Evolutionary conservation across 164 flowering plant genomes (phyloP).

Genomic region (Aristolochia contorta): DNA sequence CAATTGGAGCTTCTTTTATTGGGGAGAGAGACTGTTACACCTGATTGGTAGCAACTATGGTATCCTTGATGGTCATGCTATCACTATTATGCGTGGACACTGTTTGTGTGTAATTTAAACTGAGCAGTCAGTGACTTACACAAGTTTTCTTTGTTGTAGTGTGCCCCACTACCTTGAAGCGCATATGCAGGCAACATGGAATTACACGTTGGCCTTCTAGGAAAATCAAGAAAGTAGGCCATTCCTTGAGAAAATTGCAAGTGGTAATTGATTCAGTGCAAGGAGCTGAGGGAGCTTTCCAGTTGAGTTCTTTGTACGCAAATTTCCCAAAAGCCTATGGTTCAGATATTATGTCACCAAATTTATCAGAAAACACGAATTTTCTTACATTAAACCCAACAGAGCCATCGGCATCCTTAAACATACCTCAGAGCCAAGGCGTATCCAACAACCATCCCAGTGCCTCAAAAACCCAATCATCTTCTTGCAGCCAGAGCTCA

Average conservation of each 20-base stretch:
- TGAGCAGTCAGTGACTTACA: too few species aligned
- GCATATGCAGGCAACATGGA: slow-evolving; percentile 90
- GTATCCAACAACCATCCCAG: slow-evolving; percentile 18
- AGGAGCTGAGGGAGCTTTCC: slow-evolving; percentile 55
- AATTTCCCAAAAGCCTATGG: slow-evolving; percentile 44
- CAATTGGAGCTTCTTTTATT: too few species aligned
- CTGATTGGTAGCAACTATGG: too few species aligned
- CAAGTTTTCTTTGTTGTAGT: slow-evolving; percentile 32
- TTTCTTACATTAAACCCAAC: slow-evolving; percentile 19
- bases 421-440: slow-evolving; percentile 9
- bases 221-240: slow-evolving; percentile 83
- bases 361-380: slow-evolving; percentile 25
- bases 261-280: slow-evolving; percentile 76
- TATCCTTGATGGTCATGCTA: too few species aligned
- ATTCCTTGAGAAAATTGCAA: slow-evolving; percentile 66
- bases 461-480: slow-evolving; percentile 40
- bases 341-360: slow-evolving; percentile 34
- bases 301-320: slow-evolving; percentile 50
- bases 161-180: slow-evolving; percentile 82
- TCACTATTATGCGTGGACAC: too few species aligned
- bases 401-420: slow-evolving; percentile 14
- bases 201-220: slow-evolving; percentile 87
- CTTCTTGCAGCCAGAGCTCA: slow-evolving; percentile 61
- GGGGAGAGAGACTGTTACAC: too few species aligned
- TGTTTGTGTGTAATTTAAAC: background rate